These are phyloP conservation scores for Fusarium sacchari DNA, from an alignment of 2,329 filamentous ascomycete species.

Conservation along the genomic window DNA sequence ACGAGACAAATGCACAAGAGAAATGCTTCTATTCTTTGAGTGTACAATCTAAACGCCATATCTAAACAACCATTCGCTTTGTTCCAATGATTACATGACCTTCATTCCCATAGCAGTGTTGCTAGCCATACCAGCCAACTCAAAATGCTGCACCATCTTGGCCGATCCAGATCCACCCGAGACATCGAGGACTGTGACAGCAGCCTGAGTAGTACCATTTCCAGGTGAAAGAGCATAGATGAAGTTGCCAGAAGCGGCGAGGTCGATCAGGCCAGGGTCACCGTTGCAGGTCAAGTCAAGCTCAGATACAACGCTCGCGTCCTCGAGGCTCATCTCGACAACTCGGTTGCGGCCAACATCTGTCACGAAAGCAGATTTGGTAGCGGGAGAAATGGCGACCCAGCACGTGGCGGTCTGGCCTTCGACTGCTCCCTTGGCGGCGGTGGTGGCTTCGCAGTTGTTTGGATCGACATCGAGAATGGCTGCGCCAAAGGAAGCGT, in stretches of 20 bases:
- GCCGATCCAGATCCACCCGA: constrained; percentile 22
- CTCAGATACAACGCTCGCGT: constrained; percentile 57
- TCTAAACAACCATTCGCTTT: not conserved
- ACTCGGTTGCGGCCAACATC: constrained; percentile 64
- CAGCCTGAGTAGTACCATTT: constrained; percentile 54
- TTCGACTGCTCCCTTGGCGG: constrained; percentile 54
- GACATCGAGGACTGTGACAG: constrained; percentile 52
- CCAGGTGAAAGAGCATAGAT: constrained; percentile 68
- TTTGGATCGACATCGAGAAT: constrained; percentile 56
- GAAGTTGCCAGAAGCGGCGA: constrained; percentile 62
- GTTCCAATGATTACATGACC: not conserved
- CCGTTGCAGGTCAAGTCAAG: constrained; percentile 56
- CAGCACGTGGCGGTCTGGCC: constrained; percentile 69
- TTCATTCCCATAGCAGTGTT: constrained; percentile 22
- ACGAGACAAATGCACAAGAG: not conserved
- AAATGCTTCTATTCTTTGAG: no score
- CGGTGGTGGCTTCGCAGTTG: constrained; percentile 46
- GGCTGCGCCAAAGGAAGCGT: constrained; percentile 66
- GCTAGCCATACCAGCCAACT: constrained; percentile 32
- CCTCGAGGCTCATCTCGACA: constrained; percentile 63
- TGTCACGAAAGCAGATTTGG: constrained; percentile 65
- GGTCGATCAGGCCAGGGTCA: constrained; percentile 65
- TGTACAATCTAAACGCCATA: not conserved
- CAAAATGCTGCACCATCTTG: constrained; percentile 48
- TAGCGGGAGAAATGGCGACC: constrained; percentile 60